Evolutionary conservation across 2,329 filamentous ascomycete genomes (phyloP).

Genomic region (Fusarium irregulare): DNA sequence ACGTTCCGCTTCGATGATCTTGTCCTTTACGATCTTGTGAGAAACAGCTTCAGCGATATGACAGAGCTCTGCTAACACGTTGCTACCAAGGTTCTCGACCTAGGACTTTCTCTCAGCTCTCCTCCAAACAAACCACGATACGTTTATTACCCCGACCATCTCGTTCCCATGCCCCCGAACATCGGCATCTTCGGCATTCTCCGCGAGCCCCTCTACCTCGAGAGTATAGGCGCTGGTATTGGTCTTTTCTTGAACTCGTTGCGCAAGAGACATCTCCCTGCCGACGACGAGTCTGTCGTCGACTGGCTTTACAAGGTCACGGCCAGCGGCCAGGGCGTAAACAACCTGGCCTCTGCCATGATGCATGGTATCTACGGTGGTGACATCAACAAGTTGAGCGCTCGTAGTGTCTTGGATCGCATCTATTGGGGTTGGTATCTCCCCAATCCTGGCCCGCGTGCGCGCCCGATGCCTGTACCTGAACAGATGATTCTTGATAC

Average conservation of each 20-base stretch:
- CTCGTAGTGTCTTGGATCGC: constrained; percentile 64
- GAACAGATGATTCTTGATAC: constrained; percentile 48
- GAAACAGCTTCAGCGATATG: constrained; percentile 38
- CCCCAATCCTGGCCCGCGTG: constrained; percentile 49
- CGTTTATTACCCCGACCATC: constrained; percentile 88
- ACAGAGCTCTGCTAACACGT: constrained; percentile 24
- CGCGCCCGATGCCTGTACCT: constrained; percentile 54
- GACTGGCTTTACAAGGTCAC: constrained; percentile 52
- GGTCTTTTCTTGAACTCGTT: constrained; percentile 43
- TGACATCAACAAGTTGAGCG: constrained; percentile 83
- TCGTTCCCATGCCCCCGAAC: constrained; percentile 51
- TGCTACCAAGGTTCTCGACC: constrained; percentile 50
- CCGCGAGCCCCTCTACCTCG: constrained; percentile 50
- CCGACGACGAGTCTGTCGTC: constrained; percentile 51
- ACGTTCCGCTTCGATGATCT: constrained; percentile 67
- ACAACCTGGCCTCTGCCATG: constrained; percentile 80
- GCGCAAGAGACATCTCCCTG: constrained; percentile 33
- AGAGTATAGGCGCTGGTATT: constrained; percentile 46
- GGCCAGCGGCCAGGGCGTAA: constrained; percentile 58
- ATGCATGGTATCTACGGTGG: constrained; percentile 94
- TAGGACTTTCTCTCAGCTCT: constrained; percentile 60
- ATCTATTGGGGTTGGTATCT: constrained; percentile 50
- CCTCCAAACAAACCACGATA: constrained; percentile 68
- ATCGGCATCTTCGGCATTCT: constrained; percentile 43
- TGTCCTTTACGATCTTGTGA: constrained; percentile 77